Evolutionary conservation across 768 basidiomycete genomes (phyloP), one percentile per base, ranked within the genome.

Genomic region (Daedalea quercina): DNA sequence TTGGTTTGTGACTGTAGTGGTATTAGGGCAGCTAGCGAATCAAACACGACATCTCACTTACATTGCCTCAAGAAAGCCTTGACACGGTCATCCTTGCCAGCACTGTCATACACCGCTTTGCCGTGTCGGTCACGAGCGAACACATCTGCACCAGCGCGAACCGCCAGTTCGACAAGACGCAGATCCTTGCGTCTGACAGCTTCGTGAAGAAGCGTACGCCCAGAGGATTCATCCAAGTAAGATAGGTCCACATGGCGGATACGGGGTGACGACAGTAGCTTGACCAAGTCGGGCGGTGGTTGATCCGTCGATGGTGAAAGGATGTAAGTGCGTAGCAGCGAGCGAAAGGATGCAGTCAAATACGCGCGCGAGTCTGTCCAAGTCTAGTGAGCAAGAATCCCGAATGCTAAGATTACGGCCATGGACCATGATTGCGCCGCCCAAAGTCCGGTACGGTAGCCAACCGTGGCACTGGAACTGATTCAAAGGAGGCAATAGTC

Each of bases 101-200:
- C 70, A 3, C 84, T 82, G 17, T 81, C 92, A 63, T 75, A 80
- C 7, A 72, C 85, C 72, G 73, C 78, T 60, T 85, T 65, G 15
- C 94, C 93, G 54, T 70, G 76, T 20, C 83, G 74, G 67, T 95
- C 87, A 3, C 92, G 76, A 1, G 87, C 84, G 62, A 94, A 94
- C 3, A 94, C 87, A 63, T 94, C 92, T 0, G 90, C 92, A 0
- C 93, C 93, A 9, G 87, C 85, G 22, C 86, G 79, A 1, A 94
- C 81, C 0, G 83, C 85, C n/a, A 92, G 76, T 62, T 95, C 90
- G 24, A 95, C 80, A 19, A 95, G 69, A 3, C 82, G 75, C 20
- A 95, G 70, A 62, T 96, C 91, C 54, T 85, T 85, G 15, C 92
- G 76, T 33, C 79, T 73, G 0, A 90, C 89, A 1, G 93, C 91